Conservation (phyloP, 257 asterid genomes). For the Lycium ferocissimum region DNA sequence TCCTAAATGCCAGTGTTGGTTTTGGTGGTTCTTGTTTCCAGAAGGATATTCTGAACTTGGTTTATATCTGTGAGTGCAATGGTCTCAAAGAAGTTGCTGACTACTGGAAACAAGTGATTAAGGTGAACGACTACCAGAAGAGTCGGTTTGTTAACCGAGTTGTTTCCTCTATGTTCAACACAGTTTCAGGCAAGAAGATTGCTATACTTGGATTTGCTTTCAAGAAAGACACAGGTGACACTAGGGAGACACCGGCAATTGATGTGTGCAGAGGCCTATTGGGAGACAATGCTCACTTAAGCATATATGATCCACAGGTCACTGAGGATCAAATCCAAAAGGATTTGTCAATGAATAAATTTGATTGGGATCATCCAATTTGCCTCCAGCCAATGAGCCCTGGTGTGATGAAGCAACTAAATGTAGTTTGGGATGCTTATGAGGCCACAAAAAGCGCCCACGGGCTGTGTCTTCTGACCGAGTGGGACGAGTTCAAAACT, state of each 20-base stretch:
- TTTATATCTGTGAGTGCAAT: slow-evolving; percentile 58
- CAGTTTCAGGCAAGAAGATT: slow-evolving; percentile 51
- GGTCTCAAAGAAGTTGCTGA: slow-evolving; percentile 54
- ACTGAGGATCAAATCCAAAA: slow-evolving; percentile 51
- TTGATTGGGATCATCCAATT: slow-evolving; percentile 59
- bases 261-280: slow-evolving; percentile 56
- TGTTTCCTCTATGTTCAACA: slow-evolving; percentile 57
- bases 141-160: slow-evolving; percentile 49
- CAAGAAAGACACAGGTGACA: slow-evolving; percentile 58
- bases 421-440: slow-evolving; percentile 53
- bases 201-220: slow-evolving; percentile 53
- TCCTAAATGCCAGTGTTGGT: slow-evolving; percentile 56
- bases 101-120: slow-evolving; percentile 57
- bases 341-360: slow-evolving; percentile 52
- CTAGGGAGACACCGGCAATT: slow-evolving; percentile 56
- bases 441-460: slow-evolving; percentile 54
- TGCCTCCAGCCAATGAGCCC: slow-evolving; percentile 61
- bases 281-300: slow-evolving; percentile 48
- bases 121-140: slow-evolving; percentile 58
- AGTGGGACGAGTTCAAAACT: slow-evolving; percentile 54
- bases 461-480: slow-evolving; percentile 53
- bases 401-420: slow-evolving; percentile 44
- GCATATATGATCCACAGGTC: slow-evolving; percentile 62
- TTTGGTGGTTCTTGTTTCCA: slow-evolving; percentile 63
- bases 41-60: slow-evolving; percentile 55